Conservation (phyloP, 371 early-diverging fungal species). For the Saksenaea oblongispora region DNA sequence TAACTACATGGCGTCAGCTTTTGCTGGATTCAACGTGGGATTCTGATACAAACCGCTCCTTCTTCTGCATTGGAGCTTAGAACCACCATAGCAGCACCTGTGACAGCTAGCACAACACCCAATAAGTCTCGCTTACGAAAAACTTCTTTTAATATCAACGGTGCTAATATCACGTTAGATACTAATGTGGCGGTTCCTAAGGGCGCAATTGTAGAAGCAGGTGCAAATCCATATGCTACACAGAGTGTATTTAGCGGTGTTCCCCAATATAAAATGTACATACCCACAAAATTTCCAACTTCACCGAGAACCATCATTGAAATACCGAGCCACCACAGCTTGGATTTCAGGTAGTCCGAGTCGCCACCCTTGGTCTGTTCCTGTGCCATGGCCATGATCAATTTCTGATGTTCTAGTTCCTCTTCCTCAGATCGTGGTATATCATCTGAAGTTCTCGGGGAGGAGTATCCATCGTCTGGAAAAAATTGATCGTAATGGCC, state of each 20-base stretch:
- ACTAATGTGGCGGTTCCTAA: constrained; percentile 75
- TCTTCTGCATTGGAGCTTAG: constrained; percentile 65
- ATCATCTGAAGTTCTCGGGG: constrained; percentile 51
- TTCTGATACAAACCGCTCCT: constrained; percentile 45
- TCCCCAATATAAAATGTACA: constrained; percentile 2
- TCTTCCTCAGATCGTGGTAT: constrained; percentile 23
- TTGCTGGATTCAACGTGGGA: neutral
- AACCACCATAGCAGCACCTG: constrained; percentile 72
- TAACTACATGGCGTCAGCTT: constrained; percentile 36
- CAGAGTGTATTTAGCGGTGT: neutral
- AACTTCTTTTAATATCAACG: constrained; percentile 68
- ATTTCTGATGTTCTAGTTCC: constrained; percentile 34
- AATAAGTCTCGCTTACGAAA: constrained; percentile 68
- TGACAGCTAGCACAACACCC: constrained; percentile 69
- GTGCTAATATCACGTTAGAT: constrained; percentile 75
- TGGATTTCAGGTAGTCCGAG: constrained; percentile 58
- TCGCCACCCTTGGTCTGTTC: constrained; percentile 39
- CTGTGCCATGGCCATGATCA: constrained; percentile 46
- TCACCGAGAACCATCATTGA: constrained; percentile 77
- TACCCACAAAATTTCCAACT: constrained; percentile 61
- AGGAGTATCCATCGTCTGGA: constrained; percentile 54
- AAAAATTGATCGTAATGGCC: constrained; percentile 28
- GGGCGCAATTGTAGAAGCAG: constrained; percentile 82
- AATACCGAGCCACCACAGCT: constrained; percentile 77
- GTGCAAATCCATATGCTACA: constrained; percentile 78